phyloP scores from a whole-genome alignment of 225 moss, liverwort and hornwort genomes.

The Lunularia cruciata region DNA sequence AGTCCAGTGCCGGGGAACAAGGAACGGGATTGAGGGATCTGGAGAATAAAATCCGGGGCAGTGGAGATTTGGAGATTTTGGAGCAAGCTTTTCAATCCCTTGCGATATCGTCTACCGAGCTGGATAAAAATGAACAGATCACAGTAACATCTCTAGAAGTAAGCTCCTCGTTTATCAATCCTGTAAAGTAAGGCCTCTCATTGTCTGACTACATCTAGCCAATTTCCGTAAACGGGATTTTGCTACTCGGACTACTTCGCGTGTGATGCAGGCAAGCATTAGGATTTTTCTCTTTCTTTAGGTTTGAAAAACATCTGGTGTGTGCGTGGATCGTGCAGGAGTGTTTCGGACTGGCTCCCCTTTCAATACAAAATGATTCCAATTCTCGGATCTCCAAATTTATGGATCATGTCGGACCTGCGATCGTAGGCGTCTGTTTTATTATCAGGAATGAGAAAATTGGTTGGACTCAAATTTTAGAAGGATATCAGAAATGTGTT shows the following conservation, averaged over 20 bases:
- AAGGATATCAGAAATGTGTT: conserved; percentile 40
- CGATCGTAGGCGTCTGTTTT: conserved; percentile 60
- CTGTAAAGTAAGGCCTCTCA: not conserved
- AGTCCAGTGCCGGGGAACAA: conserved; percentile 28
- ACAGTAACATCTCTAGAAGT: conserved; percentile 53
- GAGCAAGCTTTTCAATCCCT: conserved; percentile 62
- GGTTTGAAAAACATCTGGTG: not conserved
- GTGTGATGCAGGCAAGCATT: not conserved
- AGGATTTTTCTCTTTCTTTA: not conserved
- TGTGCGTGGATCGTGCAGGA: conserved; percentile 44
- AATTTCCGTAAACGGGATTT: not conserved
- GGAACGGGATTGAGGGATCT: conserved; percentile 22
- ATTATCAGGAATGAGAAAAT: conserved; percentile 29
- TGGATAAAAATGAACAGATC: conserved; percentile 33
- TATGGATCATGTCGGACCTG: conserved; percentile 55
- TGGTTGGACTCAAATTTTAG: conserved; percentile 34
- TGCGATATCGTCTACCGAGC: conserved; percentile 47
- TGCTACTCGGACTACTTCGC: not conserved
- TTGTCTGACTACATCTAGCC: not conserved
- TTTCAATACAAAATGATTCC: conserved; percentile 43
- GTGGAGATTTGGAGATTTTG: conserved; percentile 58
- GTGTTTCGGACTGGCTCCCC: conserved; percentile 60
- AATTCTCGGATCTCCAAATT: conserved; percentile 49
- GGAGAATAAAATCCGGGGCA: conserved; percentile 41
- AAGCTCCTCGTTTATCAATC: too few relatives aligned